phyloP scores from a whole-genome alignment of 306 rosid genomes.

The Arachis hypogaea region DNA sequence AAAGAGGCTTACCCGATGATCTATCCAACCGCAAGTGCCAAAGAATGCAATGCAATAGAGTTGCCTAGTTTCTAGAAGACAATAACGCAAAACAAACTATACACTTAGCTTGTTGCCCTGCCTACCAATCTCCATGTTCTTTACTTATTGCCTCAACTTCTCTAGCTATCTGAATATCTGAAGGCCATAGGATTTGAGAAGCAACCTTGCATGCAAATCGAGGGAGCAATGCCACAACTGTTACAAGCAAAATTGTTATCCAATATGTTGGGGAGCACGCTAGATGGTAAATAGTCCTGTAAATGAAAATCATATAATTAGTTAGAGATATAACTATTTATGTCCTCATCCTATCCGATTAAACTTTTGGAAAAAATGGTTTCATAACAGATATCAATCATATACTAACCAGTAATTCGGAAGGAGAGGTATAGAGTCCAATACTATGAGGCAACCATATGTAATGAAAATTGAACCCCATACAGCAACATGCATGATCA shows the following conservation, averaged over 20 bases:
- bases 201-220: conserved; percentile 65
- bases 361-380: too few relatives aligned
- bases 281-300: conserved; percentile 74
- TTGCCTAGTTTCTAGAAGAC: conserved; percentile 39
- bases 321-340: background rate
- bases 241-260: conserved; percentile 67
- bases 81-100: conserved; percentile 44
- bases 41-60: conserved; percentile 37
- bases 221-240: conserved; percentile 70
- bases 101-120: conserved; percentile 42
- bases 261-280: conserved; percentile 67
- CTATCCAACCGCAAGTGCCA: conserved; percentile 35
- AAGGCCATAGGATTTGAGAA: conserved; percentile 63
- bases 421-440: conserved; percentile 75
- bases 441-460: conserved; percentile 67
- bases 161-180: conserved; percentile 81
- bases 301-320: background rate
- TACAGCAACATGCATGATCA: conserved; percentile 65
- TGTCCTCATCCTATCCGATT: too few relatives aligned
- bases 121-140: conserved; percentile 33
- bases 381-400: background rate
- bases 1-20: conserved; percentile 44
- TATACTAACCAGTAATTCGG: conserved; percentile 81
- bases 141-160: conserved; percentile 55
- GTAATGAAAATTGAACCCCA: conserved; percentile 87